Evolutionary conservation across 805 yeast genomes (phyloP), one percentile per base, ranked within the genome.

Genomic region (Metschnikowia baotianmanensis): DNA sequence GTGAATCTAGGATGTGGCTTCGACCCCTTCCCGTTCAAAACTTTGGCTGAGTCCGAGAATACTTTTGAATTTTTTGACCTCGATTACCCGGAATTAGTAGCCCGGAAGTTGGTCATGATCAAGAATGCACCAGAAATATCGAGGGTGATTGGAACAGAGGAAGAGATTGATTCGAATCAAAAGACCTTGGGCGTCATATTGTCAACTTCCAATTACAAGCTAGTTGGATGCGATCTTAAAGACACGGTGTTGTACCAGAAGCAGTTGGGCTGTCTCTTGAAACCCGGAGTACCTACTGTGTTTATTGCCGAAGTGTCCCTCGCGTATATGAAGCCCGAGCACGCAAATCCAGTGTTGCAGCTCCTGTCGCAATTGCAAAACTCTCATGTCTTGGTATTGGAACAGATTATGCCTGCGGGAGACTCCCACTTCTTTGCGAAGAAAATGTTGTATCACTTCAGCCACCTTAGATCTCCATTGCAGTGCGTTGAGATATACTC

Each of bases 291-390:
- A 2, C 62, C 73, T 4, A 78, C 72, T 33, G 69, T 86, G 2
- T 86, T 83, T 54, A 71, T 87, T 28, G 91, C 95, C 1, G 95
- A 86, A 57, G 95, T 86, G 4, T 85, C 95, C 0, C 61, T 86
- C 40, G 89, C 91, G 0, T 86, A 86, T 57, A 86, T 86, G 93
- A 66, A 71, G 27, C 81, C 84, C 10, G 70, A 69, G 26, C 69
- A 72, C 41, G 87, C 95, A 5, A 81, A 86, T 55, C 68, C 71
- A 2, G 74, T 86, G 6, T 77, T 86, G 25, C 48, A 61, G 19
- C 62, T 69, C 47, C 65, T 79, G 2, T 65, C 81, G 4, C 55
- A 63, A 2, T 60, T 77, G 12, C 65, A 72, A 2, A 67, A 72
- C 30, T 63, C 83, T 2, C 86, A 83, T 54, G 80, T 86, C 45